Base-by-base conservation (phyloP, 768 basidiomycete species). In the Mycena crocata region DNA sequence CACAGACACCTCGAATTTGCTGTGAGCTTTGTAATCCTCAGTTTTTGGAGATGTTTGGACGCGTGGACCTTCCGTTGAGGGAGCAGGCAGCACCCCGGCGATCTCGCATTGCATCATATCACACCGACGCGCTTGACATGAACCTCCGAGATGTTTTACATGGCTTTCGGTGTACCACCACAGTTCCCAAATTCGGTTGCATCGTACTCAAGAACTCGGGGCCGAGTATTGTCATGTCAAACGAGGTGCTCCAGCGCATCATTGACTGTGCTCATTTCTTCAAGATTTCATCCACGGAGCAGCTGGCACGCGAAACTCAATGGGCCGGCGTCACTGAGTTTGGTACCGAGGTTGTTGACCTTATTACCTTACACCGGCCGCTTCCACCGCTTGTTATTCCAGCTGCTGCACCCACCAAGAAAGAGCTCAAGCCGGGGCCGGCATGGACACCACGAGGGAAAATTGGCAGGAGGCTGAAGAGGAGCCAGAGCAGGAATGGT, bases 241-340 rank as follows among this genome's bases (percentile, higher is more conserved):
- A 55, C 30, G 60, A 49, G 45, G 44, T 64, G n/a, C 42, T 68
- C 13, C 48, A 64, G 48, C 62, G 67, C 49, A 68, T 68, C 35
- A 63, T 68, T 24, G 57, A 68, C 30, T 59, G 55, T 42, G 56
- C 67, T 35, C 63, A 65, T 30, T 34, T 31, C 28, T 17, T 45
- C 30, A 68, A 64, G 44, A 58, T 68, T 46, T 34, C 42, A 30
- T 57, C 55, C 40, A 19, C 51, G 6, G 63, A 68, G 45, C 52
- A 68, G 23, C 40, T 68, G n/a, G 28, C n/a, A 23, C 45, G 49
- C 24, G 63, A 68, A 58, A 65, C 63, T 9, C 24, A 50, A 71
- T 24, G 66, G n/a, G 52, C 52, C 2, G 35, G 35, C 26, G 52
- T 37, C 17, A 23, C 2, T 19, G 52, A 55, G 34, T 55, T 55